Evolutionary conservation across 176 grass and related monocot species (phyloP), one percentile per base, ranked within the genome.

Genomic region (Musa itinerans): DNA sequence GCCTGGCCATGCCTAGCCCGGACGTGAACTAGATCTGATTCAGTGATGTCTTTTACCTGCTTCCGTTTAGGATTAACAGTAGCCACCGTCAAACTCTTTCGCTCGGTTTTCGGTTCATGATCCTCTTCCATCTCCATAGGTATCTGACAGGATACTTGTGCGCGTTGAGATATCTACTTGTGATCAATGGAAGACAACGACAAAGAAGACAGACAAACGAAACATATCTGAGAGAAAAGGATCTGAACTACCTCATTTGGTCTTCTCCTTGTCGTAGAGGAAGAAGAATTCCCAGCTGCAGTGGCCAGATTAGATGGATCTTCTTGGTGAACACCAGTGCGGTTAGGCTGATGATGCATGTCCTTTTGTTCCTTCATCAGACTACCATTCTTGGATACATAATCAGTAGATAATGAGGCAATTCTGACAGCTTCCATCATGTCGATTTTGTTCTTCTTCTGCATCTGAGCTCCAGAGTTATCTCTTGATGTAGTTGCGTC

Each of bases 1-100:
- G 90, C 90, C 79, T 93, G 90, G 59, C 90, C 90, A 54, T 83
- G 77, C 63, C 87, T 87, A 74, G 90, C 90, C 84, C 90, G 79
- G 50, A 93, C 68, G 85, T 93, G 90, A 85, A 93, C 82, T 19
- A 87, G 89, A 2, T 89, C 90, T 6, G 49, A 66, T 85, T 79
- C 90, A 10, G 80, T 59, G 66, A 17, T 74, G 75, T 87, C 84
- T 54, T 85, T 85, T 21, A 23, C 49, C 52, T 85, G 77, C 58
- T 89, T 85, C 22, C 82, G 80, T 57, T 68, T 81, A 48, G 79
- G 71, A 52, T 83, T 89, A 23, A 69, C 74, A 15, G 69, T 76
- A 0, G 59, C 16, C 2, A 51, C 21, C 17, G 68, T 8, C 25
- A 85, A 85, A 87, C 88, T 89, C 77, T 80, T 91, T 62, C 80